Conservation (phyloP, 2,329 filamentous ascomycete genomes). For the Dactylonectria estremocensis region DNA sequence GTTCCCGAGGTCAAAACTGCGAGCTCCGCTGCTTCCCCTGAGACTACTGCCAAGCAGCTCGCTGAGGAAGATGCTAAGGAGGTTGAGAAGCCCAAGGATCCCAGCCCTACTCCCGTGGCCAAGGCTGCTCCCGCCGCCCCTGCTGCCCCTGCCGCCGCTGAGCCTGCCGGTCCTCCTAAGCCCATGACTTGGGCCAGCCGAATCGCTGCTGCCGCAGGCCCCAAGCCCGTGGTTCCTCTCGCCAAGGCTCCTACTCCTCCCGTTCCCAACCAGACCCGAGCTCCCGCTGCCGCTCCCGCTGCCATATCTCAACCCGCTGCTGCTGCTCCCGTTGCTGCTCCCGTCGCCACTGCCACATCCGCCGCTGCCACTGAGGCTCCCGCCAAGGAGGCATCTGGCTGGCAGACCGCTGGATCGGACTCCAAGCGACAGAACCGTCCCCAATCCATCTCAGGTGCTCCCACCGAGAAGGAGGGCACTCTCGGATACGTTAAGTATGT, state of each 20-base stretch:
- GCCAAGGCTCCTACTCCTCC: slow-evolving; percentile 72
- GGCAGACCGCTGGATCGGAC: slow-evolving; percentile 90
- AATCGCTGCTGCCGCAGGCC: slow-evolving; percentile 71
- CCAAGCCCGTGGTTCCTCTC: slow-evolving; percentile 67
- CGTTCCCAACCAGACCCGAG: slow-evolving; percentile 64
- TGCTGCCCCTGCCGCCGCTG: slow-evolving; percentile 57
- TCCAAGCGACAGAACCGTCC: slow-evolving; percentile 87
- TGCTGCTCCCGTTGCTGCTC: slow-evolving; percentile 56
- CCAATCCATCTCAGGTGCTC: slow-evolving; percentile 73
- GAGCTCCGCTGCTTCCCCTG: slow-evolving; percentile 57
- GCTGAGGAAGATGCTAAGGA: slow-evolving; percentile 71
- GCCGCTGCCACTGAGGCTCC: slow-evolving; percentile 58
- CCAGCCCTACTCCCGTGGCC: slow-evolving; percentile 67
- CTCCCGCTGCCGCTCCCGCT: slow-evolving; percentile 61
- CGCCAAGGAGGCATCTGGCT: slow-evolving; percentile 70
- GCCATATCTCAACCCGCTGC: slow-evolving; percentile 55
- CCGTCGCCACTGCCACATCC: slow-evolving; percentile 58
- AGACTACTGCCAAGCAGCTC: slow-evolving; percentile 67
- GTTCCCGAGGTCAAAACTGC: slow-evolving; percentile 56
- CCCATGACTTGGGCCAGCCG: slow-evolving; percentile 84
- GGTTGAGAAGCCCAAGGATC: slow-evolving; percentile 78
- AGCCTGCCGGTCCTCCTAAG: slow-evolving; percentile 66
- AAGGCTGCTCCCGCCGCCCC: slow-evolving; percentile 45
- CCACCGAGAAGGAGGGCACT: slow-evolving; percentile 80
- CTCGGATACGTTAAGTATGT: slow-evolving; percentile 97